Evolutionary conservation across 345 rosid genomes (phyloP).

Genomic region (Hibiscus syriacus): DNA sequence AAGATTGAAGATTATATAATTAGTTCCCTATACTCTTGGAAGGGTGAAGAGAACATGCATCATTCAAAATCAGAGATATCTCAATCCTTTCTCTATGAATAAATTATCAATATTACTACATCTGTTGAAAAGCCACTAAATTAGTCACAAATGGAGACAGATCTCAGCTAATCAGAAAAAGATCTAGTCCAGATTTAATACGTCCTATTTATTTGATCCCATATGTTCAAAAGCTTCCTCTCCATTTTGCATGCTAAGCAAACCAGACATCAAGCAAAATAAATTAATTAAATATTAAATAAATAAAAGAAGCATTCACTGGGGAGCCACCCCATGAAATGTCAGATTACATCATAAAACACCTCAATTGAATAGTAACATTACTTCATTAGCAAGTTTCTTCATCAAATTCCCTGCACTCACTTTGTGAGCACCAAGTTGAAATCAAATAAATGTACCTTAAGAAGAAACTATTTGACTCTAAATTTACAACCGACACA

Average conservation of each 20-base stretch:
- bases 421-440: background rate
- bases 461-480: background rate
- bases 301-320: background rate
- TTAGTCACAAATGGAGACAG: background rate
- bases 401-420: background rate
- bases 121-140: background rate
- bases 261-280: background rate
- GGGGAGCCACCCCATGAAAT: background rate
- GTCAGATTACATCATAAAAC: background rate
- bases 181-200: background rate
- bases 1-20: background rate
- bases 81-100: background rate
- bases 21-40: background rate
- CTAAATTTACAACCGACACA: background rate
- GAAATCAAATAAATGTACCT: background rate
- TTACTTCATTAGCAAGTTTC: background rate
- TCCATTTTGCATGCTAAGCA: background rate
- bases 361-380: background rate
- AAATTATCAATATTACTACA: background rate
- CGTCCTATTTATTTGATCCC: background rate
- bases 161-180: background rate
- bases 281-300: no score
- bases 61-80: background rate
- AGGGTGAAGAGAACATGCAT: background rate
- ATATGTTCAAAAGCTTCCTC: background rate